Evolutionary conservation across 495 filamentous ascomycete species (phyloP).

Genomic region (Aspergillus ostianus): DNA sequence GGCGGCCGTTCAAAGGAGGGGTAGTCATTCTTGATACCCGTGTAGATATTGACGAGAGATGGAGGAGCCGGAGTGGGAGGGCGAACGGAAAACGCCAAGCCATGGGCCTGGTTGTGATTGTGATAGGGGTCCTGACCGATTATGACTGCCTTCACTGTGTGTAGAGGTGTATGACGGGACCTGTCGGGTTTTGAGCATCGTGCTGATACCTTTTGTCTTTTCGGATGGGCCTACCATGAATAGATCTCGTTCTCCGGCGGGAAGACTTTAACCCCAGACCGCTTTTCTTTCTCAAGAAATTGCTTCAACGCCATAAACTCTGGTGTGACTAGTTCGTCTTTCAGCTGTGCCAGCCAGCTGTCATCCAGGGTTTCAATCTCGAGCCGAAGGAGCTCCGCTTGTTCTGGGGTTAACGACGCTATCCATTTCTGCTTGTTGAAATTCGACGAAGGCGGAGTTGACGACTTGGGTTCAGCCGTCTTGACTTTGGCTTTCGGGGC

Average conservation of each 20-base stretch:
- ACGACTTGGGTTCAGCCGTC: slow-evolving; percentile 25
- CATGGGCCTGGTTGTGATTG: slow-evolving; percentile 92
- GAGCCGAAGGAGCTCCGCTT: slow-evolving; percentile 74
- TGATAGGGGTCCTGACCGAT: slow-evolving; percentile 97
- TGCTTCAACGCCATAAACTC: slow-evolving; percentile 85
- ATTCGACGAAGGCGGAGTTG: slow-evolving; percentile 40
- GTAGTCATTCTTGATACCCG: slow-evolving; percentile 79
- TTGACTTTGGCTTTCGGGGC: slow-evolving; percentile 47
- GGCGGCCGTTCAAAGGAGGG: slow-evolving; percentile 73
- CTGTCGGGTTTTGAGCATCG: slow-evolving; percentile 34
- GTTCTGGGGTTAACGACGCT: slow-evolving; percentile 71
- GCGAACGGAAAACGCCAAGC: slow-evolving; percentile 89
- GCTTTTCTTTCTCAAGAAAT: slow-evolving; percentile 78
- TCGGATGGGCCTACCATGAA: slow-evolving; percentile 63
- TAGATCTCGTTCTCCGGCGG: slow-evolving; percentile 90
- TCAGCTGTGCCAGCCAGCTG: slow-evolving; percentile 83
- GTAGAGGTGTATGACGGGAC: slow-evolving; percentile 86
- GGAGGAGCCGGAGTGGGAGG: slow-evolving; percentile 85
- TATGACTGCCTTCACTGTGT: slow-evolving; percentile 84
- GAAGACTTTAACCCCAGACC: slow-evolving; percentile 71
- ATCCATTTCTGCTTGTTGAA: slow-evolving; percentile 92
- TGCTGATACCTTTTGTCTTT: no score
- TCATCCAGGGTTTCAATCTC: slow-evolving; percentile 91
- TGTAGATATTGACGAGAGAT: slow-evolving; percentile 90
- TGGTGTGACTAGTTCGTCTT: slow-evolving; percentile 71